Conservation (phyloP, 305 asterid genomes). For the Vinca major region DNA sequence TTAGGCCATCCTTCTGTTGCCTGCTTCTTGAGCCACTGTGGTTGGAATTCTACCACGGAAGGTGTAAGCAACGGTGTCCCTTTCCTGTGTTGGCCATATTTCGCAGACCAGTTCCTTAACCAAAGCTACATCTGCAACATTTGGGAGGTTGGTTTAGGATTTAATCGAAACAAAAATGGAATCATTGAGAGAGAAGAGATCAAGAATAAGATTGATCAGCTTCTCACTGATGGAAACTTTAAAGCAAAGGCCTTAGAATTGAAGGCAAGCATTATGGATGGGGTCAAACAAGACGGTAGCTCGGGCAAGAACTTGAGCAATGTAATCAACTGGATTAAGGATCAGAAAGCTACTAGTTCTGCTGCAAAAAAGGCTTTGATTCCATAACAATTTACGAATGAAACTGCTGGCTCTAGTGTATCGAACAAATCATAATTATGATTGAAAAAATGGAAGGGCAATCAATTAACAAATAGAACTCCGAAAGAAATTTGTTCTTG, state of each 20-base stretch:
- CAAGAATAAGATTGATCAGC: constrained; percentile 29
- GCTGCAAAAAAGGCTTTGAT: too few relatives aligned
- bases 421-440: too few relatives aligned
- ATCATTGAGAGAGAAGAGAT: constrained; percentile 34
- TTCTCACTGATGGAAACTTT: constrained; percentile 26
- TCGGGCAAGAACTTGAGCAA: constrained; percentile 29
- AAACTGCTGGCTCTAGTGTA: too few relatives aligned
- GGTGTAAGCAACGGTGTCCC: constrained; percentile 47
- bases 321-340: constrained; percentile 43
- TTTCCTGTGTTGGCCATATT: constrained; percentile 63
- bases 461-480: too few relatives aligned
- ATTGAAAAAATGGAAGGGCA: too few relatives aligned
- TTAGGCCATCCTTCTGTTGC: constrained; percentile 51
- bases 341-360: background rate
- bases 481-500: too few relatives aligned
- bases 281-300: constrained; percentile 31
- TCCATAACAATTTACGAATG: too few relatives aligned
- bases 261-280: constrained; percentile 22
- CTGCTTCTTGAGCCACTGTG: constrained; percentile 58
- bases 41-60: constrained; percentile 62
- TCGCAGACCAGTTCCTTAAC: constrained; percentile 52
- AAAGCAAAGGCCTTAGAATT: constrained; percentile 36
- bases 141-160: constrained; percentile 48
- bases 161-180: constrained; percentile 35
- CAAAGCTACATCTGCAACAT: constrained; percentile 37